Evolutionary conservation across 2,329 filamentous ascomycete genomes (phyloP), one percentile per base, ranked within the genome.

Genomic region (Sclerotinia minor): DNA sequence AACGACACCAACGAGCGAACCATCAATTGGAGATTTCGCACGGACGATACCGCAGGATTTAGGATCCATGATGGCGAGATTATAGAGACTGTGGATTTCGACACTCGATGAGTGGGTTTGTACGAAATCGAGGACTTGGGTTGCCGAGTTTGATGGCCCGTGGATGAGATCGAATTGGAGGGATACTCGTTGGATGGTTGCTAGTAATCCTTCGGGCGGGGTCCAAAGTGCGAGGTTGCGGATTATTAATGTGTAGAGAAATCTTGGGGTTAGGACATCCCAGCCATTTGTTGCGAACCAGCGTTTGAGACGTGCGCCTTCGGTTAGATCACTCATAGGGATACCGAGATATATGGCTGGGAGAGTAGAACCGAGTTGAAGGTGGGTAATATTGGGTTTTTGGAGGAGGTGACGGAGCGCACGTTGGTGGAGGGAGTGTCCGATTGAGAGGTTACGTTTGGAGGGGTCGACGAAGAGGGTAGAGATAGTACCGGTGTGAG

Each of bases 261-360:
- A 81, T 15, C 85, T 83, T 2, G 87, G 87, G 5, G 87, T 80
- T 0, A 85, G 83, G 2, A 85, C 89, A 74, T 96, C 93, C 94
- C 94, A 97, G 19, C 94, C 94, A 58, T 93, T 85, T 71, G 89
- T 92, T n/a, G 89, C 87, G 77, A 97, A 97, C 94, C 94, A 98
- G 55, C 91, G 87, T 71, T 84, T 86, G 5, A 77, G 64, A 9
- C 73, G 63, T 19, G 71, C 73, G 60, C 83, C 80, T 70, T 84
- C 82, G 5, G 84, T 82, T 2, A 84, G 86, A 0, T 80, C 75
- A 6, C 81, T 83, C n/a, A 84, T 87, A 0, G 94, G 93, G 13
- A 97, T 91, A 0, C 94, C 94, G 0, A 92, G 85, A 75, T 94
- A 97, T 32, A 96, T 87, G n/a, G 89, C 91, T 0, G 94, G 94